These are phyloP conservation scores for Penicillium sp. DNA, from an alignment of 2,329 filamentous ascomycete species.

Conservation along the genomic window DNA sequence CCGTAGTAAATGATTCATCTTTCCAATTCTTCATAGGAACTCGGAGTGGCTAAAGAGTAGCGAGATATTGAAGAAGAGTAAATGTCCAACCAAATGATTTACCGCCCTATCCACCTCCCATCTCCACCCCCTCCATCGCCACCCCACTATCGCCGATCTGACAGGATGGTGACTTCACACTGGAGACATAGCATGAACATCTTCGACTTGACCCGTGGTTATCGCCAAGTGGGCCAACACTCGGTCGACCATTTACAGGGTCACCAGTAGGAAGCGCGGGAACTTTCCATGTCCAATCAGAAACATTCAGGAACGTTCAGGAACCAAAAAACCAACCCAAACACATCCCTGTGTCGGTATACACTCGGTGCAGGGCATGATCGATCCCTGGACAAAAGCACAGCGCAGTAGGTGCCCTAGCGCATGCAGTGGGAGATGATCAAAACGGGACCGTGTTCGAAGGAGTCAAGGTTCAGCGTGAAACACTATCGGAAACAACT, in stretches of 20 bases:
- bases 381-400: not conserved
- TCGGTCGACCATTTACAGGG: not conserved
- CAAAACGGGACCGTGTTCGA: not conserved
- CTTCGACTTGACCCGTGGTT: not conserved
- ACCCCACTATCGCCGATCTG: not conserved
- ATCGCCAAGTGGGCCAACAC: not conserved
- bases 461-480: conserved; percentile 1
- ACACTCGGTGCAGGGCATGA: not conserved
- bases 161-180: not conserved
- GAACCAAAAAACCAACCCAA: not conserved
- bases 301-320: not conserved
- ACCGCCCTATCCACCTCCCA: not conserved
- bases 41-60: not conserved
- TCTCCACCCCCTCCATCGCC: not conserved
- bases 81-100: not conserved
- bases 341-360: not conserved
- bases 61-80: not conserved
- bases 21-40: not conserved
- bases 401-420: not conserved
- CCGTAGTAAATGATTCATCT: not conserved
- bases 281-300: not conserved
- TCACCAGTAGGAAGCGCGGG: not conserved
- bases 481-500: conserved; percentile 4
- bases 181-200: not conserved
- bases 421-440: not conserved